These are phyloP conservation scores for Auricularia sp. DNA, from an alignment of 768 basidiomycete species.

Conservation along the genomic window DNA sequence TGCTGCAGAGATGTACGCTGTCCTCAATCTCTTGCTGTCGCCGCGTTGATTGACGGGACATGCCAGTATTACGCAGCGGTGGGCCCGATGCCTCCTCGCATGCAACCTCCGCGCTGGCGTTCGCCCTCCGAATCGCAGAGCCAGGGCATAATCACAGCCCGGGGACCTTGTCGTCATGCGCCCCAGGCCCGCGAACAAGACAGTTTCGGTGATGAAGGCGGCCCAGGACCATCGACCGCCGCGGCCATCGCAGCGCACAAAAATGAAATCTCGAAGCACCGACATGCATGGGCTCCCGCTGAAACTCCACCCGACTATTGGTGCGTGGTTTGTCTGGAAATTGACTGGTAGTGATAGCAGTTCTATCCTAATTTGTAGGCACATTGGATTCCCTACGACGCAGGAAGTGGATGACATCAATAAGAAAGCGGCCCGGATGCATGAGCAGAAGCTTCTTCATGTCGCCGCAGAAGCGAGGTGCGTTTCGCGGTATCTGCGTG, in stretches of 20 bases:
- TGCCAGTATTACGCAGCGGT: slow-evolving; percentile 72
- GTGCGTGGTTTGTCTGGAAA: slow-evolving; percentile 2
- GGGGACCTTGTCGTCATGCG: too few species aligned
- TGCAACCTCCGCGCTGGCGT: slow-evolving; percentile 66
- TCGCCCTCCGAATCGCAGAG: slow-evolving; percentile 34
- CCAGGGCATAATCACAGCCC: slow-evolving; percentile 12
- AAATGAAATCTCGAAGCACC: slow-evolving; percentile 61
- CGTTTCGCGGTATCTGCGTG: slow-evolving; percentile 13
- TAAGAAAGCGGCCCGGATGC: slow-evolving; percentile 59
- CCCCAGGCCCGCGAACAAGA: too few species aligned
- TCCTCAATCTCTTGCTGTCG: background rate
- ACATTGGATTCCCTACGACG: slow-evolving; percentile 82
- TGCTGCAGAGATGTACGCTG: slow-evolving; percentile 63
- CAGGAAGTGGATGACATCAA: slow-evolving; percentile 77
- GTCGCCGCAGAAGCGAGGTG: slow-evolving; percentile 53
- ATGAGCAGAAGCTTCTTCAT: slow-evolving; percentile 47
- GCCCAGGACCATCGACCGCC: slow-evolving; percentile 12
- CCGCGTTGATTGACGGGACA: background rate
- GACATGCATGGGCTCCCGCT: slow-evolving; percentile 58
- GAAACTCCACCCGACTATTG: slow-evolving; percentile 82
- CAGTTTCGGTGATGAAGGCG: slow-evolving; percentile 13
- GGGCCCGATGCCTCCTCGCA: slow-evolving; percentile 56
- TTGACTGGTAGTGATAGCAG: too few species aligned
- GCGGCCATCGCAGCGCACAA: slow-evolving; percentile 43
- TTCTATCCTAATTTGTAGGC: slow-evolving; percentile 21